Base-by-base conservation (phyloP, 2,329 filamentous ascomycete genomes). In the Alternaria tenuissima region DNA sequence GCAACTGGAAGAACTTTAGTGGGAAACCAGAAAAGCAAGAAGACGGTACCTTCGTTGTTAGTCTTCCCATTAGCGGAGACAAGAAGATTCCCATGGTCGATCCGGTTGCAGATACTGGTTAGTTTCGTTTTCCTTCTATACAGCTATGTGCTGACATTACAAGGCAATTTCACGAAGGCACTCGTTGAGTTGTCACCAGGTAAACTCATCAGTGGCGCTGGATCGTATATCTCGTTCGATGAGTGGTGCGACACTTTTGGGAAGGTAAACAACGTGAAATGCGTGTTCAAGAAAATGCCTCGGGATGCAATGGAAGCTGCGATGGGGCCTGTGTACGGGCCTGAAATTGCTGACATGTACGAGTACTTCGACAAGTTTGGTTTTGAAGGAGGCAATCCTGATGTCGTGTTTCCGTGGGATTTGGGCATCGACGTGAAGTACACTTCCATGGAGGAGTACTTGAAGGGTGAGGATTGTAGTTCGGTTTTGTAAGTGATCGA, bases 361-460 rank as follows among this genome's bases (percentile, higher is more conserved):
- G 58, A 67, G 48, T 79, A 76, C 20, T 73, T 77, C 55, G 70
- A 72, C 16, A 71, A 78, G 44, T 79, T 73, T 64, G 78, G 78
- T 2, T 80, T 77, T 57, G 72, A 78, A 64, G 78, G 77, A 0
- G 63, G 73, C 1, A 76, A 79, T 57, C 66, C 69, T 7, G 65
- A 65, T 41, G 65, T 77, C 7, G 61, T 79, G 3, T 69, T 74
- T 61, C 73, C 74, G 8, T 69, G 67, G 64, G 66, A 73, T 47
- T 57, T 69, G 26, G 67, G 59, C 1, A 55, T 71, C 2, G 55
- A 68, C 12, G 62, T 73, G 18, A 60, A 61, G 39, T 52, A 57
- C 18, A 73, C 67, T 22, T 68, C 68, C 1, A 56, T 73, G 38
- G 67, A 72, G 48, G 72, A 75, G 44, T 74, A 73, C 38, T 60